A percentile compares a stretch with the other conserved stretches of the same genome.
phyloP scores from a whole-genome alignment of 257 asterid species.

The Catharanthus roseus region DNA sequence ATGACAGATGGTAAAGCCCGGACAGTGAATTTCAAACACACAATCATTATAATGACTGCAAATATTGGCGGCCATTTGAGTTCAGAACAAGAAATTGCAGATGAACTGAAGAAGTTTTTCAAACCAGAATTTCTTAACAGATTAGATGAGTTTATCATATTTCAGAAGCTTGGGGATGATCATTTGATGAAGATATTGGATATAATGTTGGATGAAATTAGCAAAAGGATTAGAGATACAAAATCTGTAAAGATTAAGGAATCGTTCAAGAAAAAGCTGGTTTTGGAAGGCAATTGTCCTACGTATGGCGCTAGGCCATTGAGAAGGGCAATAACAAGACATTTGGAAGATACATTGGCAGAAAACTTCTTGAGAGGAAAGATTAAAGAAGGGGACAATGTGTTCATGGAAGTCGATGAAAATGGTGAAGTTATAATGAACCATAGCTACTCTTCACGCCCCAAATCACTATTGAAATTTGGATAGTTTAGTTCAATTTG shows the following conservation, averaged over 20 bases:
- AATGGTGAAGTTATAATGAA: constrained; percentile 28
- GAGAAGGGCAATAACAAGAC: constrained; percentile 74
- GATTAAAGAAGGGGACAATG: constrained; percentile 66
- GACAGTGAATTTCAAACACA: constrained; percentile 69
- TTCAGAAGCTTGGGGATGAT: constrained; percentile 63
- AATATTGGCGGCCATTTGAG: constrained; percentile 67
- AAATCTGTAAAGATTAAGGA: constrained; percentile 50
- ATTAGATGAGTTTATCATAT: constrained; percentile 71
- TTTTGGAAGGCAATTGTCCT: constrained; percentile 43
- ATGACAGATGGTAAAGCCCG: constrained; percentile 82
- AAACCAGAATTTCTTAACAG: constrained; percentile 81
- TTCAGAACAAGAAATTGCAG: constrained; percentile 54
- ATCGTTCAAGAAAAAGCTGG: constrained; percentile 60
- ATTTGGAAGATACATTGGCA: constrained; percentile 78
- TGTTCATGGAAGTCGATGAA: constrained; percentile 52
- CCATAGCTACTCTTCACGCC: neutral
- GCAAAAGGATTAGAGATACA: constrained; percentile 47
- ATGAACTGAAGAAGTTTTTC: constrained; percentile 63
- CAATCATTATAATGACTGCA: constrained; percentile 71
- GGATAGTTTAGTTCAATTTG: no score
- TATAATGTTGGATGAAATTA: constrained; percentile 63
- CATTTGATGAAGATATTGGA: constrained; percentile 81
- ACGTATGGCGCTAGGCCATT: constrained; percentile 85
- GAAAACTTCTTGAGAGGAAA: constrained; percentile 66
- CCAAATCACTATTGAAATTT: no score